Base-by-base conservation (phyloP, 2,329 filamentous ascomycete genomes). In the Apiospora saccharicola region DNA sequence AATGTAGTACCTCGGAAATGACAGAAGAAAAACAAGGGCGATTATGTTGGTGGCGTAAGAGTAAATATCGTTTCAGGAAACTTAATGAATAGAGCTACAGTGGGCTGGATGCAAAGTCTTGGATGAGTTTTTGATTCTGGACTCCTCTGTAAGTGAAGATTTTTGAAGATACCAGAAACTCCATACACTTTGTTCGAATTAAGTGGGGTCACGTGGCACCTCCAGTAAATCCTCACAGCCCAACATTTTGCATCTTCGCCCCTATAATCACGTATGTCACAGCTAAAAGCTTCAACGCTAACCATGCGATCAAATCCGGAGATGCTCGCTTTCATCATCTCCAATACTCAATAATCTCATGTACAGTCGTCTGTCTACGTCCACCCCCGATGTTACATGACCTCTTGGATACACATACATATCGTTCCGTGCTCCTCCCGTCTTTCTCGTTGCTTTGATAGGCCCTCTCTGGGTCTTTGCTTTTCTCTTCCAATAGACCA, bases 311-410 rank as follows among this genome's bases (percentile, higher is more conserved):
- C 19, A 64, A 24, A 41, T 41, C 34, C 30, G 19, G 57, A 64
- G 34, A 41, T 64, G 22, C 10, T 41, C 34, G 34, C 22, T 64
- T 41, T 64, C 57, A n/a, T 64, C 57, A 41, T 44, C 67, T 24
- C 37, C 64, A 68, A 46, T 68, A 47, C n/a, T 70, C 46, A 22
- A 53, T 70, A 57, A 43, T 43, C 22, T 57, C 68, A 70, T 70
- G 68, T 70, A 70, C 68, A 57, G 68, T 70, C 68, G 57, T 64
- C 57, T 41, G 57, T 64, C 57, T 64, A 64, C 57, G 19, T 64
- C 57, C 57, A 22, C 8, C 46, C 67, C 41, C 24, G 4, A 70
- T 70, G 68, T 51, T 70, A 70, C 68, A 70, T 70, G 68, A n/a
- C 68, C n/a, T 51, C n/a, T 57, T 70, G 47, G 14, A 47, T 70